A percentile compares a stretch with the other conserved stretches of the same genome.
Conservation (phyloP, 371 early-diverging fungal species). For the Syncephalis plumigaleata region DNA sequence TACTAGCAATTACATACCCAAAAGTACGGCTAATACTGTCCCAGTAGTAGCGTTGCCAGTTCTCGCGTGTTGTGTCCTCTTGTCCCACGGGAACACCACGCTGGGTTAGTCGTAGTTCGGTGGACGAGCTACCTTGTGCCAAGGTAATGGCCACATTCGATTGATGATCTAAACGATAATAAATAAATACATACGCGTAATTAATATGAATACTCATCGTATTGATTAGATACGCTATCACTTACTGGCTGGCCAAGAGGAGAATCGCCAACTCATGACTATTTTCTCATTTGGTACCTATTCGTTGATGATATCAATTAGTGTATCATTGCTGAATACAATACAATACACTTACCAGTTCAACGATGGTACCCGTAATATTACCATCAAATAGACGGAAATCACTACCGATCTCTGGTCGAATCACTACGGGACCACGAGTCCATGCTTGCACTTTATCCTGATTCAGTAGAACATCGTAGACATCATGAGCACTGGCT, state of each 20-base stretch:
- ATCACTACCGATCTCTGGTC: constrained; percentile 28
- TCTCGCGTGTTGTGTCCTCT: constrained; percentile 57
- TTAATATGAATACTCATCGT: too few relatives aligned
- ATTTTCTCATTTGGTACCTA: constrained; percentile 50
- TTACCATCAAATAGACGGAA: constrained; percentile 78
- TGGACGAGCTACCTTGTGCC: constrained; percentile 46
- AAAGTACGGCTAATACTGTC: constrained; percentile 80
- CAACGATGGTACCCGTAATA: constrained; percentile 64
- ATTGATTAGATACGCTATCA: too few relatives aligned
- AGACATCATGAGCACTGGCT: constrained; percentile 68
- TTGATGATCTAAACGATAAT: constrained; percentile 32
- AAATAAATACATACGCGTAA: too few relatives aligned
- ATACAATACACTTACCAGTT: constrained; percentile 23
- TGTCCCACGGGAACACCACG: constrained; percentile 79
- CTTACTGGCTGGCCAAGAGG: constrained; percentile 63
- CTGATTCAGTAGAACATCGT: constrained; percentile 53
- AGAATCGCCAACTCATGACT: constrained; percentile 69
- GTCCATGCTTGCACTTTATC: constrained; percentile 69
- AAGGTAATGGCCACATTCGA: constrained; percentile 67
- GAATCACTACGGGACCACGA: constrained; percentile 36
- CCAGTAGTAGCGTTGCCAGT: constrained; percentile 92
- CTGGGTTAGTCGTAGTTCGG: constrained; percentile 27
- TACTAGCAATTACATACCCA: constrained; percentile 28
- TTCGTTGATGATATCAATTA: not conserved
- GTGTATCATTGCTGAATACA: not conserved